These are phyloP conservation scores for Phialocephala subalpina DNA, from an alignment of 2,329 filamentous ascomycete genomes.

Conservation along the genomic window DNA sequence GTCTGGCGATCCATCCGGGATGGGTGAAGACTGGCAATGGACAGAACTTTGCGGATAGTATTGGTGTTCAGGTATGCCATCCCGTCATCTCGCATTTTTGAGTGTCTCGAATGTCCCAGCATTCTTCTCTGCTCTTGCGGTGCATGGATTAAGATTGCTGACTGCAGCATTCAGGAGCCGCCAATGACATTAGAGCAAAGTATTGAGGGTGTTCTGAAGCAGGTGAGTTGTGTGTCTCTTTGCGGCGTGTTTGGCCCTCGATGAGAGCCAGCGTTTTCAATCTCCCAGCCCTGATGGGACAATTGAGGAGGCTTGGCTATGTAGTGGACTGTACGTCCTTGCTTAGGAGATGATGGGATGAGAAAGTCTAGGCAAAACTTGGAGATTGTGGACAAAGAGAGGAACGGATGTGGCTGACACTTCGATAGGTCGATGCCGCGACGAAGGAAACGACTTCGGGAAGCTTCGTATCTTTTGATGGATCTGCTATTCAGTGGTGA, in stretches of 20 bases:
- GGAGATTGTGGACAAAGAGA: not conserved
- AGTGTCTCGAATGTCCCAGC: no score
- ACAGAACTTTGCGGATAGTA: constrained; percentile 43
- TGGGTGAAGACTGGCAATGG: constrained; percentile 54
- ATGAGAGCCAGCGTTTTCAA: not conserved
- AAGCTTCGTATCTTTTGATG: constrained; percentile 6
- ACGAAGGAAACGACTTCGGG: constrained; percentile 5
- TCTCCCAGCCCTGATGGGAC: not conserved
- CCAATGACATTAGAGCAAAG: constrained; percentile 47
- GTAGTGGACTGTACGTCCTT: not conserved
- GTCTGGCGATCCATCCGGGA: constrained; percentile 44
- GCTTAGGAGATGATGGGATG: not conserved
- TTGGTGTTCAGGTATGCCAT: constrained; percentile 37
- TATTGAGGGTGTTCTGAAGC: constrained; percentile 43
- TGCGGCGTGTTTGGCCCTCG: not conserved
- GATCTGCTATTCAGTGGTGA: not conserved
- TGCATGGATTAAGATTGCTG: no score
- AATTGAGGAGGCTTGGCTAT: not conserved
- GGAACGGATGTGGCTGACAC: not conserved
- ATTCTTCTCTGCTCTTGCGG: no score
- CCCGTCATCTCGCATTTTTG: no score
- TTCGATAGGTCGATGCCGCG: constrained; percentile 2
- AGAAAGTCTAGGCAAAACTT: not conserved
- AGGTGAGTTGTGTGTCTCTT: constrained; percentile 31
- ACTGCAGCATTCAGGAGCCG: constrained; percentile 35